These are phyloP conservation scores for Colletotrichum sp. DNA, from an alignment of 2,329 filamentous ascomycete species.

Conservation along the genomic window DNA sequence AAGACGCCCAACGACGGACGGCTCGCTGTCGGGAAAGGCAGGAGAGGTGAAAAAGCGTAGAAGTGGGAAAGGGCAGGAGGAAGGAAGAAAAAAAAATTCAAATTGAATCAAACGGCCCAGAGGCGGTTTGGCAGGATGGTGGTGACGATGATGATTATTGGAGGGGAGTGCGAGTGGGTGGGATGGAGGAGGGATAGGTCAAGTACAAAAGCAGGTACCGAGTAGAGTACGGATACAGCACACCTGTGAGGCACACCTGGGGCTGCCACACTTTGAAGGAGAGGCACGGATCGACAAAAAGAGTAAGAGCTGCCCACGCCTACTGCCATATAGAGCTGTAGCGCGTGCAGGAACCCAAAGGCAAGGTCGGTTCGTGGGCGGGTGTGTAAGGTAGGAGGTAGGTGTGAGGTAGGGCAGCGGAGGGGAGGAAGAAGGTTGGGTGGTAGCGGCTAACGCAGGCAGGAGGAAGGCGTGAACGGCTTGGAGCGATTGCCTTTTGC, in stretches of 20 bases:
- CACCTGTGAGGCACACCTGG: neutral
- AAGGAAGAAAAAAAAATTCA: neutral
- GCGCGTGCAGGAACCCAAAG: neutral
- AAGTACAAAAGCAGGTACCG: slow-evolving; percentile 18
- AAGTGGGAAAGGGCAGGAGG: neutral
- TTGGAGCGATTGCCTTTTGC: neutral
- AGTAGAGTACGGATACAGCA: neutral
- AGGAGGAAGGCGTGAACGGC: neutral
- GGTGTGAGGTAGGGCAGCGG: neutral
- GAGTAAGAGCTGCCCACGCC: slow-evolving; percentile 3
- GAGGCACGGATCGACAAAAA: slow-evolving; percentile 5
- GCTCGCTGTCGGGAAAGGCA: neutral
- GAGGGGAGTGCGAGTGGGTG: neutral
- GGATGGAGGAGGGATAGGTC: neutral
- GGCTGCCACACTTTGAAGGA: neutral
- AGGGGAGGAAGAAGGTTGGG: neutral
- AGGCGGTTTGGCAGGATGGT: neutral
- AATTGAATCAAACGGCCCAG: neutral
- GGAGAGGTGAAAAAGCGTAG: neutral
- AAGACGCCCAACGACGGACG: neutral
- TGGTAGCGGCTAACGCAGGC: neutral
- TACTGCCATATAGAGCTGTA: slow-evolving; percentile 5
- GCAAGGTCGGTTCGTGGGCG: neutral
- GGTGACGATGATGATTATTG: slow-evolving; percentile 12
- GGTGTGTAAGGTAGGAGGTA: neutral